These are phyloP conservation scores for Rosellinia necatrix DNA, from an alignment of 2,329 filamentous ascomycete genomes.

Conservation along the genomic window DNA sequence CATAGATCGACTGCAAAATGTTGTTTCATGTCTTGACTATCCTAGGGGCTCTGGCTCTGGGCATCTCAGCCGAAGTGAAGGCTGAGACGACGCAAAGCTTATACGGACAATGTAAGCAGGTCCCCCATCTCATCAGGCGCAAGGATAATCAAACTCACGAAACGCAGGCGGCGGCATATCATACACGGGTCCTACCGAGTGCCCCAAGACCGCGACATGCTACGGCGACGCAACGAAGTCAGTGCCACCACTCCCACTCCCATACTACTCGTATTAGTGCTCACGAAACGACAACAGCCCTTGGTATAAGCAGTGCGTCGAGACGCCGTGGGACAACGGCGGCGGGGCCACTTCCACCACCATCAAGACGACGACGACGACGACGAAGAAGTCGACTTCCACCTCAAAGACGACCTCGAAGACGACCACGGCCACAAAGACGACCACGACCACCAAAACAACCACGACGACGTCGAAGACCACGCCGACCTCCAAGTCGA, in stretches of 20 bases:
- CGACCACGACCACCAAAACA: neutral
- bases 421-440: neutral
- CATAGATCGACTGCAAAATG: neutral
- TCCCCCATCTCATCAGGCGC: neutral
- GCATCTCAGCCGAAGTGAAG: neutral
- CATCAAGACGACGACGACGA: constrained; percentile 8
- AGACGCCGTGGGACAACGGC: constrained; percentile 18
- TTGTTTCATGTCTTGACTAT: constrained; percentile 4
- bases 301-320: constrained; percentile 21
- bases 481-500: neutral
- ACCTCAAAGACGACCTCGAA: constrained; percentile 3
- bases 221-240: constrained; percentile 20
- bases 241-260: neutral
- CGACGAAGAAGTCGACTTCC: constrained; percentile 1
- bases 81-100: constrained; percentile 17
- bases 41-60: neutral
- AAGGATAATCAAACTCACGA: neutral
- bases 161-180: constrained; percentile 18
- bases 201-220: constrained; percentile 14
- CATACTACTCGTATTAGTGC: neutral
- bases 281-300: constrained; percentile 6
- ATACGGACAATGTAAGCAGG: constrained; percentile 21
- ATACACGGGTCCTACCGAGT: constrained; percentile 14
- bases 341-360: constrained; percentile 3
- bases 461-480: constrained; percentile 12